Conservation (phyloP, 2,329 filamentous ascomycete species). For the Pseudogymnoascus sp. region DNA sequence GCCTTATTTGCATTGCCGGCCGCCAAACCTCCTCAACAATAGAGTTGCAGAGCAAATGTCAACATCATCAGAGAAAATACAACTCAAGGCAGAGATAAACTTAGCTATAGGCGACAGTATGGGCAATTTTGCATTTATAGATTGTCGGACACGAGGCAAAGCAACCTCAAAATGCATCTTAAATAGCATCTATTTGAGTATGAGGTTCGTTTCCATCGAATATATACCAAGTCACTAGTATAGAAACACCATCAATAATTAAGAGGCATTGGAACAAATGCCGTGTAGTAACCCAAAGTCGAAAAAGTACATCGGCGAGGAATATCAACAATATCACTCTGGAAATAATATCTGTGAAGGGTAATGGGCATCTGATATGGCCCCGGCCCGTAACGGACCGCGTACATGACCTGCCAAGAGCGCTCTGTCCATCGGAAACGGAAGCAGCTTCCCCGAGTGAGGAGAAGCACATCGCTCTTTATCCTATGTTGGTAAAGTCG, state of each 20-base stretch:
- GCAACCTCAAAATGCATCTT: not conserved
- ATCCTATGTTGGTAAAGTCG: not conserved
- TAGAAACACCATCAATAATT: too few relatives aligned
- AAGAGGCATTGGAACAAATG: not conserved
- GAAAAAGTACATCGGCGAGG: not conserved
- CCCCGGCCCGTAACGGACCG: not conserved
- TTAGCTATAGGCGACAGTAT: not conserved
- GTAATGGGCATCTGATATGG: not conserved
- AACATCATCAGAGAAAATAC: not conserved
- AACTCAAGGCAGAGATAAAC: not conserved
- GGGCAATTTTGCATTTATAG: not conserved
- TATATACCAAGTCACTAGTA: too few relatives aligned
- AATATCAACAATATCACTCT: not conserved
- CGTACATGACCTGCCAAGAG: not conserved
- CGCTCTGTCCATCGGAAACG: not conserved
- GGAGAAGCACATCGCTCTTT: not conserved
- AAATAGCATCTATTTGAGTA: too few relatives aligned
- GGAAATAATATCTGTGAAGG: not conserved
- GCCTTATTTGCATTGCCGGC: not conserved
- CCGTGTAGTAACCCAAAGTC: not conserved
- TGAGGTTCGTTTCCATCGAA: not conserved
- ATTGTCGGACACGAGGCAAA: not conserved
- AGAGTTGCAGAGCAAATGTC: not conserved
- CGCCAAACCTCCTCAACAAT: not conserved
- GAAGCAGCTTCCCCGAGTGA: not conserved